Evolutionary conservation across 805 yeast genomes (phyloP).

Genomic region (Yueomyces sinensis): DNA sequence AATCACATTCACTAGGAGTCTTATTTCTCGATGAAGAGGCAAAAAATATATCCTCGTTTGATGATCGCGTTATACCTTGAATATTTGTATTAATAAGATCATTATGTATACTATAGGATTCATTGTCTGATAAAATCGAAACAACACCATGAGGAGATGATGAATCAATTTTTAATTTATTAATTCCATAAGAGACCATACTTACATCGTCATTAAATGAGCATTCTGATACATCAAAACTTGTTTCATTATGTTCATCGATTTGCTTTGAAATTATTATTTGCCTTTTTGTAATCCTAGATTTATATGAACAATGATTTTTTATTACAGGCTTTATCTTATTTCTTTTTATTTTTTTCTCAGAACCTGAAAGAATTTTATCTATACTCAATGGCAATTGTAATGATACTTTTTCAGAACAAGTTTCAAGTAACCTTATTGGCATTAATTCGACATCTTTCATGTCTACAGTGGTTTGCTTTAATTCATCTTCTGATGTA

Average conservation of each 20-base stretch:
- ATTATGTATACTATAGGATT: background rate
- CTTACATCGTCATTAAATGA: background rate
- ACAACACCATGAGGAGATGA: too few species aligned
- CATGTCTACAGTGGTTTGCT: conserved; percentile 7
- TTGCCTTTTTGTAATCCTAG: background rate
- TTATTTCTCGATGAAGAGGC: too few species aligned
- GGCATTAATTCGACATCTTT: conserved; percentile 15
- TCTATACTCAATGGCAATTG: background rate
- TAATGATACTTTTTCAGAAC: background rate
- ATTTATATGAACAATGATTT: background rate
- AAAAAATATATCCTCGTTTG: too few species aligned
- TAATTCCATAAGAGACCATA: background rate
- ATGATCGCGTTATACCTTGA: too few species aligned
- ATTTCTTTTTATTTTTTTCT: background rate
- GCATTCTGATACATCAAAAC: background rate
- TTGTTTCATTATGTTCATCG: background rate
- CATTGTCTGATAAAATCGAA: too few species aligned
- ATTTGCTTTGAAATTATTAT: background rate
- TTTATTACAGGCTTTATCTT: too few species aligned
- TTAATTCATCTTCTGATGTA: background rate
- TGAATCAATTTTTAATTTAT: background rate
- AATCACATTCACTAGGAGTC: too few species aligned
- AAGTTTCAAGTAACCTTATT: background rate
- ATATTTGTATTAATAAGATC: background rate
- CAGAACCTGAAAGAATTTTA: background rate